phyloP scores from a whole-genome alignment of 2,329 filamentous ascomycete species.

The Fusarium azukiicola region DNA sequence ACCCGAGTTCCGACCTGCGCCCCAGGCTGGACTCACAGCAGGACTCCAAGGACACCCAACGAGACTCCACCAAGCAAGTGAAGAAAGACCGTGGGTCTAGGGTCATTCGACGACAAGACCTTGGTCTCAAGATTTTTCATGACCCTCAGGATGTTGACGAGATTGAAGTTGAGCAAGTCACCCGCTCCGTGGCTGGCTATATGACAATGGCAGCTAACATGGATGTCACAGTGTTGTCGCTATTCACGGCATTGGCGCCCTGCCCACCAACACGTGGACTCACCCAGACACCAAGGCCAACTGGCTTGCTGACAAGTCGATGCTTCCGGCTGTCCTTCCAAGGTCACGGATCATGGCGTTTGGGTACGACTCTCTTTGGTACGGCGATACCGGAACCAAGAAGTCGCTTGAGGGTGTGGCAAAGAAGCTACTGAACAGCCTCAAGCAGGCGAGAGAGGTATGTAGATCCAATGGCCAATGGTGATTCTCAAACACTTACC shows the following conservation, averaged over 20 bases:
- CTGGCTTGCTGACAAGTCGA: constrained; percentile 27
- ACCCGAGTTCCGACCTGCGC: too few relatives aligned
- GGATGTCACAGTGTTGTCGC: background rate
- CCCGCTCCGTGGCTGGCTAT: constrained; percentile 1
- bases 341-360: constrained; percentile 36
- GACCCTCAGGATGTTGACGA: constrained; percentile 15
- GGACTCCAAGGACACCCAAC: too few relatives aligned
- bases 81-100: background rate
- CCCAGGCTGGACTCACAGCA: too few relatives aligned
- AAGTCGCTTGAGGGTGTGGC: constrained; percentile 24
- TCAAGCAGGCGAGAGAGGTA: background rate
- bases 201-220: background rate
- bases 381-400: constrained; percentile 27
- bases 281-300: constrained; percentile 18
- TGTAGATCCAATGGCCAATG: background rate
- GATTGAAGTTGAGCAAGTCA: constrained; percentile 23
- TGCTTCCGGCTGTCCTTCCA: constrained; percentile 35
- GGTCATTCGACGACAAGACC: constrained; percentile 6
- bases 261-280: constrained; percentile 29
- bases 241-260: constrained; percentile 36
- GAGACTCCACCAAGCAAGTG: too few relatives aligned
- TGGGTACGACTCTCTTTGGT: constrained; percentile 37
- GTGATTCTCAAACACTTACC: background rate
- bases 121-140: constrained; percentile 26
- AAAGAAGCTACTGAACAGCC: constrained; percentile 4